Conservation (phyloP, 768 basidiomycete species). For the Dioszegia aurantiaca region DNA sequence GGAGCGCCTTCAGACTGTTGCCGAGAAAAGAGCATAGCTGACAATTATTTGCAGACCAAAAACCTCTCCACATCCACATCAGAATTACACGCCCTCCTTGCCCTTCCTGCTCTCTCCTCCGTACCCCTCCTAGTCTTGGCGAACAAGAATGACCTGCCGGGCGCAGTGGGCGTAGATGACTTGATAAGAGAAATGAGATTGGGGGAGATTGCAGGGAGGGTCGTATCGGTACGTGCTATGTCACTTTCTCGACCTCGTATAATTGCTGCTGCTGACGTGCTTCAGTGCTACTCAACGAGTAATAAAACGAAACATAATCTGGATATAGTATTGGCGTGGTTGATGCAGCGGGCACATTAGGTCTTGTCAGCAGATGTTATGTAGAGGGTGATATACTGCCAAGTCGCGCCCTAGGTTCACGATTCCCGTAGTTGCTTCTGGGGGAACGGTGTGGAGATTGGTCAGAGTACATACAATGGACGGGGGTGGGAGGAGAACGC, state of each 20-base stretch:
- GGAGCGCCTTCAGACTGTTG: too few relatives aligned
- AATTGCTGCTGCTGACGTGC: not conserved
- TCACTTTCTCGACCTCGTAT: not conserved
- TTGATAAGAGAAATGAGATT: constrained; percentile 70
- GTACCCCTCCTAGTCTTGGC: constrained; percentile 58
- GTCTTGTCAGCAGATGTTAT: too few relatives aligned
- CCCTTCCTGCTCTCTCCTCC: constrained; percentile 34
- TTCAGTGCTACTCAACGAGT: constrained; percentile 67
- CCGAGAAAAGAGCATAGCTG: constrained; percentile 2
- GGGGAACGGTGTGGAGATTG: too few relatives aligned
- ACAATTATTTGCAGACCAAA: constrained; percentile 17
- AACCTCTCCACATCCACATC: constrained; percentile 43
- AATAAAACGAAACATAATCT: constrained; percentile 95
- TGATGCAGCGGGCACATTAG: constrained; percentile 63
- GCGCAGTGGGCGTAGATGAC: constrained; percentile 74
- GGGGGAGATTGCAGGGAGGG: constrained; percentile 41
- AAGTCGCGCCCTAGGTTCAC: too few relatives aligned
- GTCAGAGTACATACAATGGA: too few relatives aligned
- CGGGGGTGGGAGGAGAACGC: too few relatives aligned
- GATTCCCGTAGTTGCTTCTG: too few relatives aligned
- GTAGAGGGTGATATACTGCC: too few relatives aligned
- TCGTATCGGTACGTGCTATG: constrained; percentile 49
- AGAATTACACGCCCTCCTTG: constrained; percentile 44
- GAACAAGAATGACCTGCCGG: constrained; percentile 85
- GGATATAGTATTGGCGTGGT: constrained; percentile 86